phyloP scores from a whole-genome alignment of 371 early-diverging fungal species.

The Syncephalastrum racemosum region DNA sequence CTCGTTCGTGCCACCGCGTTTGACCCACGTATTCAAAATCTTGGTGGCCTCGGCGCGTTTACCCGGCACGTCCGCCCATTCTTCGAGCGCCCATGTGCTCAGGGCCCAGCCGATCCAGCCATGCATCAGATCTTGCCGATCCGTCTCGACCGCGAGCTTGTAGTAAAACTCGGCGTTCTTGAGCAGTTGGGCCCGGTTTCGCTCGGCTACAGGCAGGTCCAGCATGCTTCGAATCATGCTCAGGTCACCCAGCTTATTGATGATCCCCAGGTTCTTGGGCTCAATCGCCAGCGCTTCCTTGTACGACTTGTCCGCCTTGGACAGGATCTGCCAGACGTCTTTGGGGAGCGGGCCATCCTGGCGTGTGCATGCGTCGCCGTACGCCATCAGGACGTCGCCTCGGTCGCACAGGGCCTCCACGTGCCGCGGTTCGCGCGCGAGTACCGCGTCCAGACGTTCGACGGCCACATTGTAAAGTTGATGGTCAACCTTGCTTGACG shows the following conservation, averaged over 20 bases:
- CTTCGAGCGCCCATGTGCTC: constrained; percentile 41
- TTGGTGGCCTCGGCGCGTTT: constrained; percentile 34
- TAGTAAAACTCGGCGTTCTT: constrained; percentile 56
- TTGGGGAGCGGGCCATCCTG: constrained; percentile 12
- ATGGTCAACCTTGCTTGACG: constrained; percentile 46
- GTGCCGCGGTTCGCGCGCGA: constrained; percentile 47
- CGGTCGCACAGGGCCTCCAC: constrained; percentile 72
- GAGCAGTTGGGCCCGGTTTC: constrained; percentile 50
- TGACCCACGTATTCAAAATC: constrained; percentile 38
- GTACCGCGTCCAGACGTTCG: constrained; percentile 49
- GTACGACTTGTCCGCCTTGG: constrained; percentile 53
- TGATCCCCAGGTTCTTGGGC: constrained; percentile 51
- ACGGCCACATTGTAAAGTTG: constrained; percentile 40
- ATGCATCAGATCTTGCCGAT: constrained; percentile 34
- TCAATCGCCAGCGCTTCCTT: constrained; percentile 50
- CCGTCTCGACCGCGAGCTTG: constrained; percentile 38
- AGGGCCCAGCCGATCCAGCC: constrained; percentile 46
- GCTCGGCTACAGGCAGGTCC: constrained; percentile 46
- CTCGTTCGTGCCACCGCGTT: constrained; percentile 33
- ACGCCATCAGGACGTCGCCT: constrained; percentile 64
- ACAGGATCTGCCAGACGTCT: constrained; percentile 54
- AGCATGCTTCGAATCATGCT: constrained; percentile 52
- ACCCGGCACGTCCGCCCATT: constrained; percentile 27
- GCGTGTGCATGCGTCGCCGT: constrained; percentile 50
- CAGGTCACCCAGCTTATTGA: constrained; percentile 62